Evolutionary conservation across 768 basidiomycete species (phyloP).

Genomic region (Tubosaeta brunneosetosa): DNA sequence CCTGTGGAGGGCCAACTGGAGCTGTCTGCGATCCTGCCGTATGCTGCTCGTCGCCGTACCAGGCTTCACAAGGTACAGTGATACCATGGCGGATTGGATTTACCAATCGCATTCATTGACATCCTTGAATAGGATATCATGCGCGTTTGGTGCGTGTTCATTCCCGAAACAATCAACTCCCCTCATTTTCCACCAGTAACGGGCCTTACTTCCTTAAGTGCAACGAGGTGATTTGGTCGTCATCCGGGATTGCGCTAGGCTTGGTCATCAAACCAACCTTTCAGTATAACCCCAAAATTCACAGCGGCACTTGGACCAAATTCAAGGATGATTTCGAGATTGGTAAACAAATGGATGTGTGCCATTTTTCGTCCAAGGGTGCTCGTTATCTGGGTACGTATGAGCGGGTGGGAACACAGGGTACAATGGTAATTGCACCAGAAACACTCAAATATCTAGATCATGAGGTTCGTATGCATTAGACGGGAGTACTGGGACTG

Average conservation of each 20-base stretch:
- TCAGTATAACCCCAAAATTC: constrained; percentile 24
- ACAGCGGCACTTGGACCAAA: constrained; percentile 16
- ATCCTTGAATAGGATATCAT: constrained; percentile 3
- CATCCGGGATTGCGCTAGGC: constrained; percentile 20
- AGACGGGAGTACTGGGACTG: background rate
- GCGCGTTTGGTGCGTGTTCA: constrained; percentile 7
- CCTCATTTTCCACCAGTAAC: constrained; percentile 5
- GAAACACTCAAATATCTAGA: constrained; percentile 10
- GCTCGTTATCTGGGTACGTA: constrained; percentile 25
- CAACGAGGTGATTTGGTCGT: constrained; percentile 21
- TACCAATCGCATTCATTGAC: too few relatives aligned
- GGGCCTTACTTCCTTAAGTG: constrained; percentile 8
- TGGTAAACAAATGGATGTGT: constrained; percentile 19
- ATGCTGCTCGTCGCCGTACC: background rate
- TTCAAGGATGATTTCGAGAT: constrained; percentile 5
- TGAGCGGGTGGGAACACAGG: constrained; percentile 15
- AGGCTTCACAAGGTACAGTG: constrained; percentile 16
- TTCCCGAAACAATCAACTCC: background rate
- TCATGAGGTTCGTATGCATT: constrained; percentile 4
- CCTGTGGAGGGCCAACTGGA: constrained; percentile 11
- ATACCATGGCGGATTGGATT: background rate
- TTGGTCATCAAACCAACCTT: constrained; percentile 22
- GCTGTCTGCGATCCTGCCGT: constrained; percentile 5
- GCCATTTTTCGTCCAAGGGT: constrained; percentile 2
- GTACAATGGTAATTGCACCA: constrained; percentile 11